These are phyloP conservation scores for Chaetoceros tenuissimus DNA, from an alignment of 108 stramenopile genomes.

Conservation along the genomic window DNA sequence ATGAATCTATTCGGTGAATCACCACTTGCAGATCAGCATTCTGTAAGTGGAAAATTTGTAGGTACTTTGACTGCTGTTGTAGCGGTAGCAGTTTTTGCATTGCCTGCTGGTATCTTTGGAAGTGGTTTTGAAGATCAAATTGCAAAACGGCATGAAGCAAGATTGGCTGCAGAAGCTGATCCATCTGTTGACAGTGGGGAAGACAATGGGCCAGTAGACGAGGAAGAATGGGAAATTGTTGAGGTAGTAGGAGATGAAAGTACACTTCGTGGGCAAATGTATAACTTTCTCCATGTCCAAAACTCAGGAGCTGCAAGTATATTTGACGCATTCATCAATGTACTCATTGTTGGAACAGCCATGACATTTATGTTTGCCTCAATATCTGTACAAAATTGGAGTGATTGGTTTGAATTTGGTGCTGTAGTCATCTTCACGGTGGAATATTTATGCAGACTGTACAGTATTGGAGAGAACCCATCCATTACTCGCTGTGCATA, in stretches of 20 bases:
- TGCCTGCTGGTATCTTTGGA: conserved; percentile 84
- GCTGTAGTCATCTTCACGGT: conserved; percentile 55
- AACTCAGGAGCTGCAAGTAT: conserved; percentile 14
- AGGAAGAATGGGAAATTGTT: conserved; percentile 7
- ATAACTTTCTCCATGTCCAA: conserved; percentile 59
- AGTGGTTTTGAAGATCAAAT: conserved; percentile 83
- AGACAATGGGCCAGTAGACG: conserved; percentile 3
- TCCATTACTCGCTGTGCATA: conserved; percentile 33
- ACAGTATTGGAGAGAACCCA: conserved; percentile 44
- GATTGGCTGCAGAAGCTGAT: conserved; percentile 2
- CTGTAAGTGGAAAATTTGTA: conserved; percentile 52
- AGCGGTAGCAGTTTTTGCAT: conserved; percentile 82
- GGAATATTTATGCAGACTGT: conserved; percentile 56
- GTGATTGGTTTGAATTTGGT: conserved; percentile 47
- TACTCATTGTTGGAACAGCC: conserved; percentile 49
- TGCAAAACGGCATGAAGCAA: conserved; percentile 24
- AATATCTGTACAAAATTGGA: conserved; percentile 1
- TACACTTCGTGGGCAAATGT: conserved; percentile 31
- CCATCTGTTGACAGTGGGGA: conserved; percentile 15
- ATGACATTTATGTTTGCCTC: conserved; percentile 70
- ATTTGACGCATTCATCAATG: conserved; percentile 44
- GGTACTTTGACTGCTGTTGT: conserved; percentile 85
- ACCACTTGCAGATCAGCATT: conserved; percentile 76
- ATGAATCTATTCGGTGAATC: conserved; percentile 89
- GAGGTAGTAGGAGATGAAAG: conserved; percentile 19